Evolutionary conservation across 345 rosid species (phyloP).

Genomic region (Microthlaspi erraticum): DNA sequence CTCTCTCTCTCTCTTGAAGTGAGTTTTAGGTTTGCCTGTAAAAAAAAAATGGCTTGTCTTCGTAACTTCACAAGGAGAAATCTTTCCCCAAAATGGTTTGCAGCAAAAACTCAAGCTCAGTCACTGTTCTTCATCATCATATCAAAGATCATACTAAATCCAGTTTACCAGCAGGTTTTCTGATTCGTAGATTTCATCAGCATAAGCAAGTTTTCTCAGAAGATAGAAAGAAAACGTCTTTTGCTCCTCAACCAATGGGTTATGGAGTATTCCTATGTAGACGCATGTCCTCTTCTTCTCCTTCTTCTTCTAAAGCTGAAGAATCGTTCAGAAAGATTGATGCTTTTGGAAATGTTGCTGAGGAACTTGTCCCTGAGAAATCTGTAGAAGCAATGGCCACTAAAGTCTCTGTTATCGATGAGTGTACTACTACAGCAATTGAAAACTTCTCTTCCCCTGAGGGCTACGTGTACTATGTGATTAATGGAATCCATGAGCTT

Average conservation of each 20-base stretch:
- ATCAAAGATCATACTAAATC: constrained; percentile 21
- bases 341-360: constrained; percentile 21
- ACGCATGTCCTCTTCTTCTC: constrained; percentile 30
- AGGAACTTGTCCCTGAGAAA: constrained; percentile 42
- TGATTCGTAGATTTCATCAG: constrained; percentile 46
- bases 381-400: constrained; percentile 24
- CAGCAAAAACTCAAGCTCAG: constrained; percentile 5
- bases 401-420: constrained; percentile 10
- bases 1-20: neutral
- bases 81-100: constrained; percentile 12
- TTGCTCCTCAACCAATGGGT: neutral
- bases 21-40: neutral
- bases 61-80: constrained; percentile 27
- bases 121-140: constrained; percentile 24
- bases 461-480: constrained; percentile 50
- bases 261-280: constrained; percentile 22
- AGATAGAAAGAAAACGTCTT: neutral
- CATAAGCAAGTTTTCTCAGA: constrained; percentile 46
- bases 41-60: constrained; percentile 31
- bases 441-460: constrained; percentile 56
- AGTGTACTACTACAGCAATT: constrained; percentile 44
- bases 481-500: constrained; percentile 54
- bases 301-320: constrained; percentile 22
- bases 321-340: constrained; percentile 35
- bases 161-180: constrained; percentile 27